Percentiles rank a stretch among this genome's conserved stretches.
phyloP scores from a whole-genome alignment of 108 stramenopile species.

The Nitzschia palea region DNA sequence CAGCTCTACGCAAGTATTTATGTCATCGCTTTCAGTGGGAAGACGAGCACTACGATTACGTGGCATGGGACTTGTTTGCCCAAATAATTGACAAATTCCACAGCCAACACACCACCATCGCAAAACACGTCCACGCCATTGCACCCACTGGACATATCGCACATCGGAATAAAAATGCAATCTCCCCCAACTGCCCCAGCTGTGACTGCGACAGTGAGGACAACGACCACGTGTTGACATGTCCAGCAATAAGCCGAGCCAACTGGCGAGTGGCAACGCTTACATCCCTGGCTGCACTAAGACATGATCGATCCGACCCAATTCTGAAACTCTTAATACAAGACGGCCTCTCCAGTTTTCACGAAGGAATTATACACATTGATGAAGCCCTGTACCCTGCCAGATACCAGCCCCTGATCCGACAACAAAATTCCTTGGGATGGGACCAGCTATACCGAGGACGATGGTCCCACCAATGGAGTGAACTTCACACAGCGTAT shows the following conservation, averaged over 20 bases:
- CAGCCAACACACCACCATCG: not conserved
- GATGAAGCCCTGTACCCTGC: too few relatives aligned
- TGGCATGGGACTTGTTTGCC: not conserved
- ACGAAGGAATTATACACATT: too few relatives aligned
- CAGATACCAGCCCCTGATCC: too few relatives aligned
- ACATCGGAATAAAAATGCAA: not conserved
- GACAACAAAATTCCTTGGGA: not conserved
- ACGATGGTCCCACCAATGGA: not conserved
- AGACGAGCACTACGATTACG: not conserved
- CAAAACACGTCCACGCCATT: not conserved
- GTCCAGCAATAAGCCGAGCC: not conserved
- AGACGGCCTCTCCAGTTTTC: not conserved
- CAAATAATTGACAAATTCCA: not conserved
- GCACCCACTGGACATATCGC: not conserved
- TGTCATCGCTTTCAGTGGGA: not conserved
- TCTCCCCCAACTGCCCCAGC: not conserved
- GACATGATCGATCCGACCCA: not conserved
- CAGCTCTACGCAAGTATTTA: not conserved
- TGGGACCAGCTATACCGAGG: not conserved
- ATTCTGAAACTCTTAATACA: not conserved
- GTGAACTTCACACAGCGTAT: not conserved
- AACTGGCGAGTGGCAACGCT: not conserved
- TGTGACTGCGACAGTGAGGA: not conserved
- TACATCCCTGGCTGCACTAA: too few relatives aligned
- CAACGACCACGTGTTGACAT: not conserved